A percentile compares a stretch with the other conserved stretches of the same genome.
phyloP scores from a whole-genome alignment of 2,329 filamentous ascomycete genomes.

The Fusarium nurragi region DNA sequence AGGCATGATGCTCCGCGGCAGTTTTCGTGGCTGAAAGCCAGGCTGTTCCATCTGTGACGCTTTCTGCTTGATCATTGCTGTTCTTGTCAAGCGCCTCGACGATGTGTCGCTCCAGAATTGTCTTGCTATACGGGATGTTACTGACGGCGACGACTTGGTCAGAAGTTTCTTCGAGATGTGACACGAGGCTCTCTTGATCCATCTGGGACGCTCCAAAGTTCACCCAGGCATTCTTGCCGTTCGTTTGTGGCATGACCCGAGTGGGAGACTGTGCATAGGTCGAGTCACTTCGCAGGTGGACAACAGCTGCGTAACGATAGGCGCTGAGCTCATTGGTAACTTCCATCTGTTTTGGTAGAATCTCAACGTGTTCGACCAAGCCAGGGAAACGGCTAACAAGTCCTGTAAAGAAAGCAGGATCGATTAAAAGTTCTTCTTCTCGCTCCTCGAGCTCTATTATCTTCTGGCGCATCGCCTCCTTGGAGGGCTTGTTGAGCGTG shows the following conservation, averaged over 20 bases:
- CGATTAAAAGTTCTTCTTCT: conserved; percentile 39
- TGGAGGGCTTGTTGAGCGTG: neutral
- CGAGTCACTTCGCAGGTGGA: conserved; percentile 18
- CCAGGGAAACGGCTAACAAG: conserved; percentile 26
- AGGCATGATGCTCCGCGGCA: conserved; percentile 21
- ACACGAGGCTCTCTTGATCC: neutral
- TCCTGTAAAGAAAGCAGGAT: conserved; percentile 42
- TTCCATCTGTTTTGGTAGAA: conserved; percentile 44
- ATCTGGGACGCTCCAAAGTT: conserved; percentile 33
- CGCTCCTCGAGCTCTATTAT: neutral
- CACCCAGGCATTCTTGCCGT: conserved; percentile 30
- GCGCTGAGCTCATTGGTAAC: conserved; percentile 45
- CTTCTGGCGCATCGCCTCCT: conserved; percentile 11
- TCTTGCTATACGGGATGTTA: no score
- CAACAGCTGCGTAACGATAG: conserved; percentile 44
- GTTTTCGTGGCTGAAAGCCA: no score
- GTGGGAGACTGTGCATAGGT: no score
- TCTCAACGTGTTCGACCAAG: conserved; percentile 41
- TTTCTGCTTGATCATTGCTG: no score
- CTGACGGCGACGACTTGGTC: no score
- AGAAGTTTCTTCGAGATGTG: neutral
- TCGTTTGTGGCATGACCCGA: neutral
- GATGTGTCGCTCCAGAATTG: no score
- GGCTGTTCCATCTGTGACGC: no score
- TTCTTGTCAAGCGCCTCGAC: no score